A percentile compares a stretch with the other conserved stretches of the same genome.
phyloP scores from a whole-genome alignment of 2,329 filamentous ascomycete species.

The Aureobasidium mangrovei region DNA sequence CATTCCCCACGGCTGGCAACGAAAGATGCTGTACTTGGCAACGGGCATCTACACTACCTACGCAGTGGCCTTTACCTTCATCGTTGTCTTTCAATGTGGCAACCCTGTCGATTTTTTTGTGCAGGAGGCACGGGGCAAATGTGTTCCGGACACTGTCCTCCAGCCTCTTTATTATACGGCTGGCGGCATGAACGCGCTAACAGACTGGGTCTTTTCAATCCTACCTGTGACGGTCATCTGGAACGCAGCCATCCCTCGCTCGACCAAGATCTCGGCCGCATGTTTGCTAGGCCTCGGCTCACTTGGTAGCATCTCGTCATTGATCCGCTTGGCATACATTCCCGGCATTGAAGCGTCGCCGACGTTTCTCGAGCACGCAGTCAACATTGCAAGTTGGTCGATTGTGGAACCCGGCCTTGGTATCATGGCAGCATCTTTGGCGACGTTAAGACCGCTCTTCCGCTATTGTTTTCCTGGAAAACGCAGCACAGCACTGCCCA shows the following conservation, averaged over 20 bases:
- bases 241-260: conserved; percentile 24
- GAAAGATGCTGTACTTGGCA: conserved; percentile 17
- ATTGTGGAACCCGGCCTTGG: conserved; percentile 28
- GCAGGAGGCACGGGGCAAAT: conserved; percentile 17
- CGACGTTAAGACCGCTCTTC: conserved; percentile 26
- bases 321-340: conserved; percentile 21
- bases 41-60: conserved; percentile 32
- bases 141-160: conserved; percentile 17
- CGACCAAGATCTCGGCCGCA: conserved; percentile 34
- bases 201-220: conserved; percentile 29
- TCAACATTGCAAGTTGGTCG: conserved; percentile 24
- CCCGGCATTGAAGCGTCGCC: conserved; percentile 16
- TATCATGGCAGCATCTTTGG: conserved; percentile 26
- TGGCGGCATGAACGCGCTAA: conserved; percentile 29
- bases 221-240: conserved; percentile 24
- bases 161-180: conserved; percentile 21
- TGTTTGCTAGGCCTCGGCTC: conserved; percentile 34
- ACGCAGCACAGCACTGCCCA: background rate
- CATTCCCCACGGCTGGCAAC: conserved; percentile 26
- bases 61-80: conserved; percentile 40
- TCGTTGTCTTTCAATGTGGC: conserved; percentile 36
- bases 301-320: conserved; percentile 20
- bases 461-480: background rate
- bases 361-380: conserved; percentile 20
- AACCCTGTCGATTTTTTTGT: conserved; percentile 19